phyloP scores from a whole-genome alignment of 2,329 filamentous ascomycete species.

The Exserohilum turcica region DNA sequence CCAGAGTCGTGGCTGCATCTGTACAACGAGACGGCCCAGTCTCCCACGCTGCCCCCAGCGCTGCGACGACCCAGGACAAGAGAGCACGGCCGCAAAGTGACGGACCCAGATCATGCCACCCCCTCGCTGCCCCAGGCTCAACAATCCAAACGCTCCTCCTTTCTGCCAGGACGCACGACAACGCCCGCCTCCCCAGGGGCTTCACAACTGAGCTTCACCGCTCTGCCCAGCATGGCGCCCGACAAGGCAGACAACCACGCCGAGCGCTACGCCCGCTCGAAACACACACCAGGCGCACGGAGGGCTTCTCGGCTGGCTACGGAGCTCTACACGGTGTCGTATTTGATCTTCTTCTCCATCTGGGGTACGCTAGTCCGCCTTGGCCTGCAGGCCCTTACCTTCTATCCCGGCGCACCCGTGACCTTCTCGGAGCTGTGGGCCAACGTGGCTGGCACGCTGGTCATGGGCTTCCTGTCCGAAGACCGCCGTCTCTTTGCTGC shows the following conservation, averaged over 20 bases:
- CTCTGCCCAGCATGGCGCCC: slow-evolving; percentile 31
- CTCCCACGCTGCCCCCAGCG: slow-evolving; percentile 6
- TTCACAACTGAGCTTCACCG: slow-evolving; percentile 34
- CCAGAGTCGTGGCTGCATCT: slow-evolving; percentile 15
- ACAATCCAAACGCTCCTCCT: slow-evolving; percentile 17
- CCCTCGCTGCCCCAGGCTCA: slow-evolving; percentile 10
- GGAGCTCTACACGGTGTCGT: slow-evolving; percentile 69
- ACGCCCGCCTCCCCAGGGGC: slow-evolving; percentile 11
- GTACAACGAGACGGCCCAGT: slow-evolving; percentile 12
- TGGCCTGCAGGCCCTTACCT: slow-evolving; percentile 77
- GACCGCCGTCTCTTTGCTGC: slow-evolving; percentile 75
- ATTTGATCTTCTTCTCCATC: slow-evolving; percentile 84
- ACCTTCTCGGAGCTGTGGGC: slow-evolving; percentile 81
- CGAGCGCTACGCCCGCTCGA: slow-evolving; percentile 16
- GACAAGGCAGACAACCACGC: slow-evolving; percentile 11
- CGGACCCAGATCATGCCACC: slow-evolving; percentile 9
- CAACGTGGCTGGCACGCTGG: slow-evolving; percentile 78
- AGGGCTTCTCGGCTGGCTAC: slow-evolving; percentile 42
- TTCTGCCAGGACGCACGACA: slow-evolving; percentile 3
- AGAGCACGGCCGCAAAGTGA: slow-evolving; percentile 5
- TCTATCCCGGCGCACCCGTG: slow-evolving; percentile 77
- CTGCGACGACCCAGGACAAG: slow-evolving; percentile 6
- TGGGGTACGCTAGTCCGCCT: slow-evolving; percentile 82
- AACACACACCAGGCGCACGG: slow-evolving; percentile 16
- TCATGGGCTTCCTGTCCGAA: slow-evolving; percentile 86